A percentile compares a stretch with the other conserved stretches of the same genome.
phyloP scores from a whole-genome alignment of 805 yeast genomes.

The Hanseniaspora opuntiae region DNA sequence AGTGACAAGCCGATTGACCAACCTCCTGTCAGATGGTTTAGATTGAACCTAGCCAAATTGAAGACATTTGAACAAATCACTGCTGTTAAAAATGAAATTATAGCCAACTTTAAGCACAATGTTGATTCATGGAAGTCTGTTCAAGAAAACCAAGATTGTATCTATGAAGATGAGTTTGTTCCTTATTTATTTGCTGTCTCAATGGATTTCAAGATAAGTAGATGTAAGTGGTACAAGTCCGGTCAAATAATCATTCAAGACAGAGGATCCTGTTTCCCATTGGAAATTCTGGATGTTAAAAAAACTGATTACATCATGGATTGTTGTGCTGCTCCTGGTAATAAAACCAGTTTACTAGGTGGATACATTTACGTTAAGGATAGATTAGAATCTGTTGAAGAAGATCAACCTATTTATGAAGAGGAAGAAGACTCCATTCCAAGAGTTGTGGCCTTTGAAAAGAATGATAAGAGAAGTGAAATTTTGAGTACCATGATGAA shows the following conservation, averaged over 20 bases:
- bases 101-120: conserved; percentile 30
- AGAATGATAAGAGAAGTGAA: conserved; percentile 60
- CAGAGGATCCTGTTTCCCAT: conserved; percentile 94
- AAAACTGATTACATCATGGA: conserved; percentile 62
- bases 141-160: conserved; percentile 33
- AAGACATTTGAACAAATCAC: conserved; percentile 23
- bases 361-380: conserved; percentile 34
- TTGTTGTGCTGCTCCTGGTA: conserved; percentile 97
- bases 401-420: conserved; percentile 1
- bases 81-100: conserved; percentile 18
- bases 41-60: conserved; percentile 54
- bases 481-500: conserved; percentile 63
- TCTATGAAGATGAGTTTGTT: conserved; percentile 61
- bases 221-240: conserved; percentile 50
- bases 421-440: conserved; percentile 19
- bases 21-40: conserved; percentile 70
- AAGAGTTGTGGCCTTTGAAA: conserved; percentile 69
- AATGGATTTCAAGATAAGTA: conserved; percentile 57
- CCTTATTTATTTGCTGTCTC: conserved; percentile 72
- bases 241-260: conserved; percentile 88
- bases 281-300: conserved; percentile 55
- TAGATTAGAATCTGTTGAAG: conserved; percentile 17
- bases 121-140: conserved; percentile 33
- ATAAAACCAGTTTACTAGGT: conserved; percentile 88
- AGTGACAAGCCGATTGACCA: conserved; percentile 27